Base-by-base conservation (phyloP, 352 stramenopile genomes). In the Phytopythium helicoides region DNA sequence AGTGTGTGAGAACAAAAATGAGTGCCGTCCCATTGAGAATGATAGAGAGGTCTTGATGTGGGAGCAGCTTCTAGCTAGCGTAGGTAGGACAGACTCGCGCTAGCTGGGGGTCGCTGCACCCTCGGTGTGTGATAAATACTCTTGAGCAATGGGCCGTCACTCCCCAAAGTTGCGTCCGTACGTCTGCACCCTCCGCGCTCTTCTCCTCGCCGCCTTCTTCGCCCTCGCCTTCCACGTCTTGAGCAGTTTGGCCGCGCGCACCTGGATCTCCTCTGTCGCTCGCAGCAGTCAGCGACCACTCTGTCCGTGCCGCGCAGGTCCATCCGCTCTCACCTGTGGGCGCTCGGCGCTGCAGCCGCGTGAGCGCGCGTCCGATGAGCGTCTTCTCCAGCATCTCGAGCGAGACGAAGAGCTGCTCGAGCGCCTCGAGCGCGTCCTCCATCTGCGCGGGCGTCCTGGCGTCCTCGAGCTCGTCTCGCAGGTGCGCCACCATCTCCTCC, bases 311-410 rank as follows among this genome's bases (percentile, higher is more conserved):
- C 11, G 14, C 11, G n/a, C n/a, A n/a, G n/a, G n/a, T n/a, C n/a
- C n/a, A n/a, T n/a, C 6, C 9, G 23, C 15, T 8, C 44, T 15
- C 22, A 48, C 56, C 61, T 8, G 44, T 59, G 8, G 63, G 45
- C 7, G 71, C 47, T n/a, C 71, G 56, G 14, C 68, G 56, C 7
- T 40, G 62, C 0, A 82, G 41, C 6, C 66, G 54, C 25, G 68
- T 72, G 18, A 82, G 69, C 1, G 71, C 49, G 6, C 73, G 63
- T 0, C 73, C 73, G 34, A 85, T 56, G 28, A 58, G 47, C 16
- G 79, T 92, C 62, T 92, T 86, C 61, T 92, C 82, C 38, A 92
- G 58, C 66, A 92, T 87, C 56, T 92, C 82, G 18, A 92, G 72
- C 42, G 82, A 92, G 28, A 92, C 66, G 56, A 88, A 92, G 18